phyloP scores from a whole-genome alignment of 2,329 filamentous ascomycete genomes.

The Cladosporium velox region DNA sequence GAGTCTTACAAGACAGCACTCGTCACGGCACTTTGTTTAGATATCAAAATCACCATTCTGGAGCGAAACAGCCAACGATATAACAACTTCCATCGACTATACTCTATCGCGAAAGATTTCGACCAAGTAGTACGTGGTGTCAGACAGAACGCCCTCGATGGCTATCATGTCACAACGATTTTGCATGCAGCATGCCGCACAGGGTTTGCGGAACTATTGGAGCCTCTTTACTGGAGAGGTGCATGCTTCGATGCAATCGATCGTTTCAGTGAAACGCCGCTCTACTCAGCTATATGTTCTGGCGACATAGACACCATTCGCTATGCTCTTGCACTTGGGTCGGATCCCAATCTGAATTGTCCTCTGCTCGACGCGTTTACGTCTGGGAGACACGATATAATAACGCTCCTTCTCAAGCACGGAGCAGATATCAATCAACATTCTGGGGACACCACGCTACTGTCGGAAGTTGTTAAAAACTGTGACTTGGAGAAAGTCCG shows the following conservation, averaged over 20 bases:
- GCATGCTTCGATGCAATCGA: not conserved
- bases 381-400: not conserved
- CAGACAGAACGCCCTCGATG: not conserved
- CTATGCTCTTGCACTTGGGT: not conserved
- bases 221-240: not conserved
- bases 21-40: not conserved
- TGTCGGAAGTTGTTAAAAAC: not conserved
- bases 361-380: not conserved
- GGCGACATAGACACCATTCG: not conserved
- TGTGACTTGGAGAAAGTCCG: too few species aligned
- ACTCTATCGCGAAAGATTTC: accelerated
- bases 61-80: too few species aligned
- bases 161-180: not conserved
- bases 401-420: not conserved
- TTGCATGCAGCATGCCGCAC: not conserved
- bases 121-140: not conserved
- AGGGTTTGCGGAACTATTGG: not conserved
- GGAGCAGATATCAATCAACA: not conserved
- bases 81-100: too few species aligned
- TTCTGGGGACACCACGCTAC: not conserved
- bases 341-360: not conserved
- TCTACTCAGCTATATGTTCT: not conserved
- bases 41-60: not conserved
- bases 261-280: not conserved
- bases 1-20: not conserved